Evolutionary conservation across 2,329 filamentous ascomycete genomes (phyloP), one percentile per base, ranked within the genome.

Genomic region (Lachnellula arida): DNA sequence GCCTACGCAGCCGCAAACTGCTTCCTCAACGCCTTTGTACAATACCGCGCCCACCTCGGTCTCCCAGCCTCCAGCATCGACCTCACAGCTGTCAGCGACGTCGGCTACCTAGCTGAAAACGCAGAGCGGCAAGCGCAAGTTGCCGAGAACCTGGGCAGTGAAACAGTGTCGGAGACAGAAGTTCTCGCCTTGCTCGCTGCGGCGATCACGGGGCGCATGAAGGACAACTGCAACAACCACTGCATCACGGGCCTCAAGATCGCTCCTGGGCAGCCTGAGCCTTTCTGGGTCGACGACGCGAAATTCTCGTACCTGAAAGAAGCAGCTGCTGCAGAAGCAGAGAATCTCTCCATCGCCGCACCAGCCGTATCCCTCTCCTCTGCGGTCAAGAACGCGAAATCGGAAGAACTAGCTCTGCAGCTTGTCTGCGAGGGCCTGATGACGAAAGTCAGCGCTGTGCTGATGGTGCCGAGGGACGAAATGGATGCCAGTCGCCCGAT

Each of bases 381-480:
- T 3, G 52, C 55, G 0, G 9, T 65, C 15, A 61, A 59, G 17
- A 17, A 37, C 4, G 53, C 59, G 1, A 23, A 34, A 46, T 43
- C 63, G 58, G 57, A 63, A 60, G 54, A 53, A 6, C 48, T 63
- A 42, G 54, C 61, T 43, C 4, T 57, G 52, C 25, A 63, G 54
- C 23, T 61, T 71, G 72, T 22, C 76, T 77, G 52, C 74, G 78
- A 11, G 9, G 65, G 63, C 5, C 51, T 63, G 17, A 69, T 79
- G 2, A 69, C 71, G 49, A 80, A 79, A 67, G 68, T 80, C 2
- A 72, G 76, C 0, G 69, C 71, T 0, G 72, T 78, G 6, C 73
- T 81, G 55, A 76, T 78, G 71, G 72, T 79, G 57, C 74, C 74
- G 32, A 54, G 69, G 1, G 74, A 78, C 42, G 77, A 79, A 48